Conservation (phyloP, 441 rosid genomes). For the Erodium texanum region DNA sequence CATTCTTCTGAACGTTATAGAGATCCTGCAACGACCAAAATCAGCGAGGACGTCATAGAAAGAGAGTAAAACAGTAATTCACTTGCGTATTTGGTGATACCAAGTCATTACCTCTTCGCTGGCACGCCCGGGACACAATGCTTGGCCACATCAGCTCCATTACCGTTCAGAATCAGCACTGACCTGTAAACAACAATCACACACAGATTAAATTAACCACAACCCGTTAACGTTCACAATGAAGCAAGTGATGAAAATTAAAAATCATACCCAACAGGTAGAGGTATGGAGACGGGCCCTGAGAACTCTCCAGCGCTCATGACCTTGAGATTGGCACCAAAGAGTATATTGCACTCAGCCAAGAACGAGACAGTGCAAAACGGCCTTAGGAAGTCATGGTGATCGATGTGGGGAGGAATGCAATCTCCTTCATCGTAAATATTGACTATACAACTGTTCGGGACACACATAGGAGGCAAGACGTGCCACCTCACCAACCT, state of each 20-base stretch:
- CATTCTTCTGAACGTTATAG: slow-evolving; percentile 62
- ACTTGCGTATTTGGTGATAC: too few relatives aligned
- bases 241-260: not conserved
- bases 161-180: slow-evolving; percentile 50
- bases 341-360: slow-evolving; percentile 42
- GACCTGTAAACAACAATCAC: slow-evolving; percentile 32
- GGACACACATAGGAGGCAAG: slow-evolving; percentile 48
- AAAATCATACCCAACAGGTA: slow-evolving; percentile 50
- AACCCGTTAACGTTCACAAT: not conserved
- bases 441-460: slow-evolving; percentile 64
- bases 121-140: slow-evolving; percentile 66
- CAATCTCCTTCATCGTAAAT: slow-evolving; percentile 68
- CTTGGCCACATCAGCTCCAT: slow-evolving; percentile 62
- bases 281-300: slow-evolving; percentile 40
- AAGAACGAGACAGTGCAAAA: slow-evolving; percentile 60
- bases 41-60: not conserved
- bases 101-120: slow-evolving; percentile 28
- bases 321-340: slow-evolving; percentile 43
- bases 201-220: not conserved
- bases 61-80: too few relatives aligned
- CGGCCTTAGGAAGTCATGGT: slow-evolving; percentile 56
- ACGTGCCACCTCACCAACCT: slow-evolving; percentile 54
- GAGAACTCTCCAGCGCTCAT: slow-evolving; percentile 51
- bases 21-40: slow-evolving; percentile 32
- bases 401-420: slow-evolving; percentile 64